A percentile compares a stretch with the other conserved stretches of the same genome.
These are phyloP conservation scores for Crithidia expoeki DNA, from an alignment of 208 protist species.

Conservation along the genomic window DNA sequence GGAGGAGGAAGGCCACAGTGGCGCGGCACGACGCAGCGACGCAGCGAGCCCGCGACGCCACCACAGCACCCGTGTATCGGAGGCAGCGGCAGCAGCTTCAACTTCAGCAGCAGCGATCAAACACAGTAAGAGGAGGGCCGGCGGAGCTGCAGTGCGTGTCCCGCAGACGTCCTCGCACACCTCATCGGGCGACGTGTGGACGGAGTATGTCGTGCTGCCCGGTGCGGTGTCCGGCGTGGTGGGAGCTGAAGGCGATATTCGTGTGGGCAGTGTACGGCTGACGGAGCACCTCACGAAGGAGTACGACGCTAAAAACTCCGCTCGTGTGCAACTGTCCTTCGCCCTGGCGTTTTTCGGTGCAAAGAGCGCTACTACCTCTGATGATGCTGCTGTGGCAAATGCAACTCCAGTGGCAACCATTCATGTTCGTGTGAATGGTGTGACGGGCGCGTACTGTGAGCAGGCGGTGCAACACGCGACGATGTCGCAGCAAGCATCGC, in stretches of 20 bases:
- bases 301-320: conserved; percentile 13
- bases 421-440: conserved; percentile 41
- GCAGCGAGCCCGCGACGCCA: background rate
- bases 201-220: conserved; percentile 12
- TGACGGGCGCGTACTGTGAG: conserved; percentile 31
- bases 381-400: background rate
- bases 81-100: too few species aligned
- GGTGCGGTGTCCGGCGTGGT: conserved; percentile 11
- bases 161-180: conserved; percentile 10
- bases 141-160: background rate
- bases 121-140: background rate
- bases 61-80: too few species aligned
- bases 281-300: conserved; percentile 14
- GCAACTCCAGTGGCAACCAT: background rate
- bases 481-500: conserved; percentile 17
- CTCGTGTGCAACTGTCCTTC: conserved; percentile 18
- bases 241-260: conserved; percentile 10
- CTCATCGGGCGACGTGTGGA: conserved; percentile 19
- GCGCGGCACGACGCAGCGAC: too few species aligned
- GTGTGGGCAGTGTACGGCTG: conserved; percentile 15
- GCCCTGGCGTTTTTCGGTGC: conserved; percentile 1
- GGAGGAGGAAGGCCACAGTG: too few species aligned
- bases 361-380: background rate
- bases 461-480: conserved; percentile 7
- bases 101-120: too few species aligned